Base-by-base conservation (phyloP, 306 rosid genomes). In the Ormosia emarginata region DNA sequence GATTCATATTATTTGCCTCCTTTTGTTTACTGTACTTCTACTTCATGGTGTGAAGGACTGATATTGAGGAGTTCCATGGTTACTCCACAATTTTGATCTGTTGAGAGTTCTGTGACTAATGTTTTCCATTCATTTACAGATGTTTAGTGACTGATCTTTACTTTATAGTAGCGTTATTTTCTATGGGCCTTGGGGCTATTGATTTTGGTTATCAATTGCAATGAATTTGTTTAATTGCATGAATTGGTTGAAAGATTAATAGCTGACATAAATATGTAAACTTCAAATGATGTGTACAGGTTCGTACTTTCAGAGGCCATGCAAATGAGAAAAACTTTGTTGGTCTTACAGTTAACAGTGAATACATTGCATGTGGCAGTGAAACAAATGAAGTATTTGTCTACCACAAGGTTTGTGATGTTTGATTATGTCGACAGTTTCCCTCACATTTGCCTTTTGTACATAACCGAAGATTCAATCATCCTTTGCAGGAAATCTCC, bases 291-390 rank as follows among this genome's bases (percentile, higher is more conserved):
- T 57, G 75, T 37, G 71, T 72, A 15, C 84, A 96, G 99, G 92
- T 92, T 78, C 97, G 98, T 2, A 92, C 98, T 17, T 96, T 93
- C 71, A 89, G 73, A 90, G 97, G 99, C 13, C 99, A 96, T 24
- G 83, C 97, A 61, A 96, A 93, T 67, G 99, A 93, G 95, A 96
- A 96, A 86, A 96, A 96, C 86, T 96, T 96, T 50, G 99, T 96
- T 34, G 99, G 99, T 55, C 93, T 96, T 39, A 81, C 99, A 4
- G 99, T 96, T 30, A 96, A 90, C 77, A 92, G 88, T 4, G 97
- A 92, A 61, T 96, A 91, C 91, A 88, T 96, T 83, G 94, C 98
- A 12, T 96, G 99, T 34, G 99, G 99, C 83, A 96, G 99, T 58
- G 98, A 96, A 87, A 87, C 99, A 30, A 96, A 96, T 55, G 99